Evolutionary conservation across 495 filamentous ascomycete species (phyloP), one percentile per base, ranked within the genome.

Genomic region (Aspergillus affinis): DNA sequence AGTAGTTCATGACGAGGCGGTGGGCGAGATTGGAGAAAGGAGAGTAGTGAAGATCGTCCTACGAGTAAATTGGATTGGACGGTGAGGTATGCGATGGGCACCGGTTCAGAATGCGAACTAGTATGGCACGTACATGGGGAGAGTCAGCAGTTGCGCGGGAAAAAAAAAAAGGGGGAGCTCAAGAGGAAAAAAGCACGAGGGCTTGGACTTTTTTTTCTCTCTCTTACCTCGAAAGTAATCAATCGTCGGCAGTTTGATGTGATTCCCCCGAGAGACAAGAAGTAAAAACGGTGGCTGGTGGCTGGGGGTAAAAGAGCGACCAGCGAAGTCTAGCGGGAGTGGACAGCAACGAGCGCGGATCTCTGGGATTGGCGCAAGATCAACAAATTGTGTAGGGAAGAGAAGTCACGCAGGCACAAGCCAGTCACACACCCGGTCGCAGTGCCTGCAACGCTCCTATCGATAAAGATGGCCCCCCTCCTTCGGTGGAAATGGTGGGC

Each of bases 341-440:
- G 57, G 48, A 55, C 47, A 60, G 36, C 9, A 41, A 41, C 2
- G 8, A 41, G 8, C 36, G 36, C 36, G 36, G 36, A 41, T 41
- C 36, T 41, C 36, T 41, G 9, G 36, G 36, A 15, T 41, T 41
- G 53, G 57, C 57, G 54, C 30, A 52, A 41, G 36, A 20, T n/a
- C n/a, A 53, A 17, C n/a, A n/a, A 44, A 53, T 18, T 32, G 54
- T 50, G 58, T 58, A 56, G 18, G 46, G 60, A 46, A 30, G 17
- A 48, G 53, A 53, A 65, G 64, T 64, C 64, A 71, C 65, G 69
- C 69, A 71, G 66, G 69, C 64, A 71, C 68, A 65, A 53, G 58
- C 61, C 65, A 67, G 56, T 67, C 51, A 67, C 58, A 64, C 58
- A 23, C 51, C 47, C 30, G 48, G 54, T 29, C 15, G 55, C 48